Evolutionary conservation across 2,329 filamentous ascomycete species (phyloP).

Genomic region (Penicillium sp.): DNA sequence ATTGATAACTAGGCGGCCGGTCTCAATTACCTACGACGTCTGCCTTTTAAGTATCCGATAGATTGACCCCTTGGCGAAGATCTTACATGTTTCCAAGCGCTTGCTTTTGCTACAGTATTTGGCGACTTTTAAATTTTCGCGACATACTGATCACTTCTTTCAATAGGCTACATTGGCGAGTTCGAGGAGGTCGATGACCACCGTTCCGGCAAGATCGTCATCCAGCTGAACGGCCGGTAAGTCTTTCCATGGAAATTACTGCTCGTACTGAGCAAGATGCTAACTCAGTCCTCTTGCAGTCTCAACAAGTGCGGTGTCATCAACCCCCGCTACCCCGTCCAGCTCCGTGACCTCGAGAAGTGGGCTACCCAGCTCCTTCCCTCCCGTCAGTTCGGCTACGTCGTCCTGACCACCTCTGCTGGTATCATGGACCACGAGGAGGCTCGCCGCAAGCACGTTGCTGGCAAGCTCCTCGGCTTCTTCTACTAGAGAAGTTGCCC

Average conservation of each 20-base stretch:
- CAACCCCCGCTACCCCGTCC: slow-evolving; percentile 98
- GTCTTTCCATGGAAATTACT: slow-evolving; percentile 13
- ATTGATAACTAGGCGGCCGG: slow-evolving; percentile 99
- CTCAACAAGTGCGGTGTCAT: slow-evolving; percentile 99
- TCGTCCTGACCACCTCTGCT: slow-evolving; percentile 97
- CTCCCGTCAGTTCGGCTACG: slow-evolving; percentile 99
- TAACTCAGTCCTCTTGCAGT: slow-evolving; percentile 37
- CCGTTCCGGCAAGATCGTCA: slow-evolving; percentile 99
- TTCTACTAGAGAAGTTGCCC: slow-evolving; percentile 74
- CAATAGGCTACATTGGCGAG: slow-evolving; percentile 93
- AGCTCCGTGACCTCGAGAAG: slow-evolving; percentile 97
- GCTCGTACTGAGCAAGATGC: slow-evolving; percentile 11
- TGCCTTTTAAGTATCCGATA: slow-evolving; percentile 99
- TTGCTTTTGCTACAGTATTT: slow-evolving; percentile 63
- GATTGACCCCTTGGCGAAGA: slow-evolving; percentile 75
- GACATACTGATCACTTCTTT: slow-evolving; percentile 68
- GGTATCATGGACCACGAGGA: slow-evolving; percentile 99
- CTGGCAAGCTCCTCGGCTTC: slow-evolving; percentile 99
- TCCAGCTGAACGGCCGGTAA: slow-evolving; percentile 95
- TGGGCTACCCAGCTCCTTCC: slow-evolving; percentile 99
- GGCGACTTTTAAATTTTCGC: slow-evolving; percentile 92
- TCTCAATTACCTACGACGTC: slow-evolving; percentile 79
- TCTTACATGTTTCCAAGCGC: slow-evolving; percentile 93
- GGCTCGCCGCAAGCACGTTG: slow-evolving; percentile 97
- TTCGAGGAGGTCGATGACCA: slow-evolving; percentile 99